Conservation (phyloP, 2,329 filamentous ascomycete species). For the Xylaria sp. region DNA sequence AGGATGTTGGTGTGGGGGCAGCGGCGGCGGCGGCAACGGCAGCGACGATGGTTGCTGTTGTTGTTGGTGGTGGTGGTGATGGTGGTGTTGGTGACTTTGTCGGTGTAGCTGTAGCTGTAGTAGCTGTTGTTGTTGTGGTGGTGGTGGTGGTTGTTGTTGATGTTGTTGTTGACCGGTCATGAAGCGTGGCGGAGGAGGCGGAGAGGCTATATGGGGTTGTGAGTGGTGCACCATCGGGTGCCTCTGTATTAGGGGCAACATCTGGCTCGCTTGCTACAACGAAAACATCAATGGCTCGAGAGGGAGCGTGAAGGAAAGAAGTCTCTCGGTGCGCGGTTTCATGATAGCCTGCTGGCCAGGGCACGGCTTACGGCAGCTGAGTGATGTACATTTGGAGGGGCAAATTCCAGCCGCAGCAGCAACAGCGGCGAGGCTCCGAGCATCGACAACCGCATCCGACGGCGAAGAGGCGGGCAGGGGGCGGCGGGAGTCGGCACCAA, state of each 20-base stretch:
- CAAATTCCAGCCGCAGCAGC: slow-evolving; percentile 34
- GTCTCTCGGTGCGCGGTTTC: slow-evolving; percentile 44
- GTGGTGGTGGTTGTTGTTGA: slow-evolving; percentile 12
- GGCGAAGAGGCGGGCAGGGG: background rate
- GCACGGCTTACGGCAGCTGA: slow-evolving; percentile 52
- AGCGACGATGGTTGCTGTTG: slow-evolving; percentile 16
- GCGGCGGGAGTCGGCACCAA: background rate
- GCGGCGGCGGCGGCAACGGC: background rate
- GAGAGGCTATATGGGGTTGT: slow-evolving; percentile 41
- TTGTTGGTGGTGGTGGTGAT: slow-evolving; percentile 21
- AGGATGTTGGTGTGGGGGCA: slow-evolving; percentile 4
- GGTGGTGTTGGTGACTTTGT: background rate
- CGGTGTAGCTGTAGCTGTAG: background rate
- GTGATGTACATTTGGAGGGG: slow-evolving; percentile 54
- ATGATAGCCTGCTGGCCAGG: slow-evolving; percentile 58
- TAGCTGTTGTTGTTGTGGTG: background rate
- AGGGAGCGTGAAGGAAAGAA: slow-evolving; percentile 46
- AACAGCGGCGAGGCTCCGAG: slow-evolving; percentile 8
- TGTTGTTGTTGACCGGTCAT: slow-evolving; percentile 30
- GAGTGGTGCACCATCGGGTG: slow-evolving; percentile 62
- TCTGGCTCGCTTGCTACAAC: slow-evolving; percentile 45
- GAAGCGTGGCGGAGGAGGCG: slow-evolving; percentile 39
- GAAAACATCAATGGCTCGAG: slow-evolving; percentile 35
- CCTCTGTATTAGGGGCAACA: slow-evolving; percentile 64
- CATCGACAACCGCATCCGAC: slow-evolving; percentile 5